Conservation (phyloP, 495 filamentous ascomycete genomes). For the Lineolata rhizophorae region DNA sequence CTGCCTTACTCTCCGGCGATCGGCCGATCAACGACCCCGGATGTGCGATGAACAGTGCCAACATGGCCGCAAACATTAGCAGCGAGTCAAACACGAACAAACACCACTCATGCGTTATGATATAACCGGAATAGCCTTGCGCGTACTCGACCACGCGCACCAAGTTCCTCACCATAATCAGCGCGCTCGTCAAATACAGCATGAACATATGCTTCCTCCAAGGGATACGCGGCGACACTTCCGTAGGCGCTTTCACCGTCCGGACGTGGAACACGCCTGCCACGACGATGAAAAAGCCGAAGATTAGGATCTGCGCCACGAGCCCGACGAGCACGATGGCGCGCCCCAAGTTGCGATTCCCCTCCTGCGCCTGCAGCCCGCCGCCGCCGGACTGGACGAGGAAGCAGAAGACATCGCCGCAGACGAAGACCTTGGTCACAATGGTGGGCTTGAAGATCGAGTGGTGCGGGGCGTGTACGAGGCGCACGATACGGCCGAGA, state of each 20-base stretch:
- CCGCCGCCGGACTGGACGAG: constrained; percentile 21
- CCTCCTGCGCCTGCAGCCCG: constrained; percentile 14
- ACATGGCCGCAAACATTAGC: constrained; percentile 1
- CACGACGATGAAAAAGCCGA: constrained; percentile 22
- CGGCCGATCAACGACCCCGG: too few relatives aligned
- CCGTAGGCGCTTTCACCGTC: constrained; percentile 9
- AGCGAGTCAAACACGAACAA: constrained; percentile 1
- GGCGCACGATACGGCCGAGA: constrained; percentile 19
- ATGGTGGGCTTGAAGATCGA: constrained; percentile 17
- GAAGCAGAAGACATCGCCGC: constrained; percentile 24
- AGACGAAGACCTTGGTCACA: constrained; percentile 24
- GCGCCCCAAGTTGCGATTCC: constrained; percentile 4
- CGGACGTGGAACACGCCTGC: constrained; percentile 21
- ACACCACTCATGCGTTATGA: constrained; percentile 1
- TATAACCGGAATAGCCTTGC: neutral
- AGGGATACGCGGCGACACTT: constrained; percentile 6
- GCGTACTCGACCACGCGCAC: constrained; percentile 1
- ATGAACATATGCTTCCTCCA: constrained; percentile 25
- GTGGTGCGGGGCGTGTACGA: constrained; percentile 23
- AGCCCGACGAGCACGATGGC: constrained; percentile 21
- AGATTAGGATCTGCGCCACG: constrained; percentile 22
- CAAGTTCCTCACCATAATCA: neutral
- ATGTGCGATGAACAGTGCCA: too few relatives aligned
- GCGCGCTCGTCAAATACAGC: constrained; percentile 1
- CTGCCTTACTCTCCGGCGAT: too few relatives aligned